Conservation (phyloP, 2,329 filamentous ascomycete genomes). For the Chrysosporium queenslandicum region DNA sequence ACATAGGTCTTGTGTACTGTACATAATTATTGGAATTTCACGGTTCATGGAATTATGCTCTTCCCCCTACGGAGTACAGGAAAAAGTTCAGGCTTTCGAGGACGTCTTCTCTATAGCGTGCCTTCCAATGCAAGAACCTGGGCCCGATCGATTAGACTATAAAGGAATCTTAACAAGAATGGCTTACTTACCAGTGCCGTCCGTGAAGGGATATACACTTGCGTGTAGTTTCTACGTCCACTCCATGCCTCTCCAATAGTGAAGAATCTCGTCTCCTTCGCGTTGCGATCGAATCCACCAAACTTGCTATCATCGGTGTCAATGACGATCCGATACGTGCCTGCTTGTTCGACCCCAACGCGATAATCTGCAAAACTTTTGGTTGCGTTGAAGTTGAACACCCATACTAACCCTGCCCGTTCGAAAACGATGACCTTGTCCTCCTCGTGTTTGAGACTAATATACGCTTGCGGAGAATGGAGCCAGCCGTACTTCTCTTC, state of each 20-base stretch:
- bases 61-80: too few relatives aligned
- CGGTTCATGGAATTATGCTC: not conserved
- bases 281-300: constrained; percentile 69
- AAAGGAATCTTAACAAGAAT: not conserved
- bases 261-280: constrained; percentile 76
- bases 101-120: not conserved
- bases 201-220: constrained; percentile 78
- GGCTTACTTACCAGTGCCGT: constrained; percentile 61
- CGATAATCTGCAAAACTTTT: constrained; percentile 86
- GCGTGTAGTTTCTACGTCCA: constrained; percentile 74
- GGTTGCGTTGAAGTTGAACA: constrained; percentile 90
- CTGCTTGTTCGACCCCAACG: constrained; percentile 72
- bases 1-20: too few relatives aligned
- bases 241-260: constrained; percentile 91
- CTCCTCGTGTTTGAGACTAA: constrained; percentile 83
- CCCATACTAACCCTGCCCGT: constrained; percentile 75
- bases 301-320: constrained; percentile 68
- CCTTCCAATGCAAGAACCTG: constrained; percentile 48
- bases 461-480: constrained; percentile 71
- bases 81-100: too few relatives aligned
- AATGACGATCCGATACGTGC: constrained; percentile 78
- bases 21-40: not conserved
- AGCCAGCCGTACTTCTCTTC: constrained; percentile 92
- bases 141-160: constrained; percentile 1
- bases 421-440: constrained; percentile 97